A percentile compares a stretch with the other conserved stretches of the same genome.
Conservation (phyloP, 148 eudicot genomes). For the Camellia lanceoleosa region DNA sequence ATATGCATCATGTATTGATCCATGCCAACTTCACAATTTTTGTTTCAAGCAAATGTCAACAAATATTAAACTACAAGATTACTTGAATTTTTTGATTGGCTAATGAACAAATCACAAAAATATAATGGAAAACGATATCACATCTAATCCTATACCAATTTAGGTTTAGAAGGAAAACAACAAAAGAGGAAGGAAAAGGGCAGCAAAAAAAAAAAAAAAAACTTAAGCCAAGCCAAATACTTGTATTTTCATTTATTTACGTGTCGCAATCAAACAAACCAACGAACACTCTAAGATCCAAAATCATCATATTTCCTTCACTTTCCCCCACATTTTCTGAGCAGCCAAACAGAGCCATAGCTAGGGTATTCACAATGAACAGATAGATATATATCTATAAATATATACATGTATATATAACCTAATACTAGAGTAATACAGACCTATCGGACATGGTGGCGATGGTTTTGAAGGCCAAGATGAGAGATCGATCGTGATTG, state of each 20-base stretch:
- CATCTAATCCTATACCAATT: background rate
- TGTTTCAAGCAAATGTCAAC: background rate
- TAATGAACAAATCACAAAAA: background rate
- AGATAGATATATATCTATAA: background rate
- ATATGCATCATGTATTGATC: background rate
- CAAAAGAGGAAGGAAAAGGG: background rate
- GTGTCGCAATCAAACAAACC: background rate
- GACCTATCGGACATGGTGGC: constrained; percentile 92
- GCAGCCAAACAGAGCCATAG: background rate
- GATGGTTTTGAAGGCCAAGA: constrained; percentile 66
- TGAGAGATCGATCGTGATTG: constrained; percentile 66
- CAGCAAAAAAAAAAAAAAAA: background rate
- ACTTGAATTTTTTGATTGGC: too few relatives aligned
- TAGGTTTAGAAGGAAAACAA: background rate
- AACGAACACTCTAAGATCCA: background rate
- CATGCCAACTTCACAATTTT: background rate
- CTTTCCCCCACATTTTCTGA: background rate
- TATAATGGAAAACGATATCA: background rate
- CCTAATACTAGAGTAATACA: background rate
- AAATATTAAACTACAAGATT: background rate
- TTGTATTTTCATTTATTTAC: background rate
- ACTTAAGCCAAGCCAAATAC: background rate
- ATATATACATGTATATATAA: background rate
- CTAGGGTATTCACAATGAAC: background rate
- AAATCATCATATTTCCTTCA: background rate